Evolutionary conservation across 257 asterid genomes (phyloP), one percentile per base, ranked within the genome.

Genomic region (Nyctanthes arbortristis): DNA sequence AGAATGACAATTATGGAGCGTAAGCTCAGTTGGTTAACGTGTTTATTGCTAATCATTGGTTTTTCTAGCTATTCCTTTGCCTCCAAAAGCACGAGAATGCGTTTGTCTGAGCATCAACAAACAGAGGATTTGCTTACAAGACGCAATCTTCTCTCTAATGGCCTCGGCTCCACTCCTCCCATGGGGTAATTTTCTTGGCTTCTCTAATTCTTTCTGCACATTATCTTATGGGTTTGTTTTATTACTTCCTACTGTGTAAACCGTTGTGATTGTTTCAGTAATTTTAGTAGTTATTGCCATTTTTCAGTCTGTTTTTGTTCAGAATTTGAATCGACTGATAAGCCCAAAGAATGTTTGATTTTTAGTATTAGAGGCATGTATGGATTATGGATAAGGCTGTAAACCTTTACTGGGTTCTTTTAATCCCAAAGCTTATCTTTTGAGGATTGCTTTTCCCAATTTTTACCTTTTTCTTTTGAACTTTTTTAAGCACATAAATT

Each of bases 161-260:
- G 88, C 65, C 86, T 85, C n/a, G 85, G 77, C 25, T 55, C 63
- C 16, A 82, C 88, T 67, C 91, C 86, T 67, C 88, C 83, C 14
- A 82, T 84, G 88, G 89, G 87, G 86, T 81, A 72, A 18, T 61
- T 62, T 29, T 32, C 12, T 25, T 65, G 20, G 31, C 18, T 7
- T 52, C 4, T 24, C 11, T 32, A 11, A 35, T 37, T 22, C 36
- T 14, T 18, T 31, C 12, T 2, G 9, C 52, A 4, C 24, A 4
- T 65, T 30, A 25, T 58, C 28, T 18, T 40, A 16, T 30, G 65
- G 75, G 65, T 59, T 40, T 73, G 8, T 13, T 28, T 40, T 58
- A 1, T 56, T 52, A 4, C 52, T 40, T 40, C 52, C 0, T 40
- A 40, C 16, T 40, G 52, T 4, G 52, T 40, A 14, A 16, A 40